phyloP scores from a whole-genome alignment of 2,329 filamentous ascomycete genomes.

The Sphaerulina musiva region DNA sequence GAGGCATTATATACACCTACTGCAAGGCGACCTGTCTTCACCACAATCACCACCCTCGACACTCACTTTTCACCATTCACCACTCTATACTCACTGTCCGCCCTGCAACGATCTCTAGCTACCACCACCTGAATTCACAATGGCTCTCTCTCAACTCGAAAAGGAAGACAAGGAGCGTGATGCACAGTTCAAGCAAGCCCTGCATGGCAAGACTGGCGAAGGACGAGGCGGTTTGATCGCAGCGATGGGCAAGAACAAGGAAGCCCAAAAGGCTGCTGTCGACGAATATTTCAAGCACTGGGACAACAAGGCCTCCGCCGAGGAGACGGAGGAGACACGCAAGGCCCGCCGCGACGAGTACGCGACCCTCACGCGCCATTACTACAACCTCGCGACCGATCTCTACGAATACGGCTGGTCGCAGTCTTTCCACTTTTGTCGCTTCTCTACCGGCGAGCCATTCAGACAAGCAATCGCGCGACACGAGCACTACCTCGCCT shows the following conservation, averaged over 20 bases:
- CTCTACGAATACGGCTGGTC: slow-evolving; percentile 82
- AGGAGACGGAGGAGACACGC: slow-evolving; percentile 76
- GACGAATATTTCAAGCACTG: slow-evolving; percentile 96
- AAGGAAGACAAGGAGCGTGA: slow-evolving; percentile 35
- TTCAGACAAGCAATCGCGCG: slow-evolving; percentile 90
- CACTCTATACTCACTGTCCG: slow-evolving; percentile 1
- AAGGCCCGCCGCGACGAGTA: slow-evolving; percentile 77
- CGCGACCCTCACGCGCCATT: slow-evolving; percentile 88
- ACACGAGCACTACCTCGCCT: slow-evolving; percentile 95
- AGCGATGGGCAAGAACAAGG: slow-evolving; percentile 76
- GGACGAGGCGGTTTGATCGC: slow-evolving; percentile 75
- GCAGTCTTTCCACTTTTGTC: slow-evolving; percentile 95
- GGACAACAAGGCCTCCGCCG: slow-evolving; percentile 72
- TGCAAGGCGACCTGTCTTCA: neutral
- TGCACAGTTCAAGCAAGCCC: slow-evolving; percentile 79
- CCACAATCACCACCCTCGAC: neutral
- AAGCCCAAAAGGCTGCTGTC: slow-evolving; percentile 71
- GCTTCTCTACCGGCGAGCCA: slow-evolving; percentile 76
- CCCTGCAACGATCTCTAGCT: slow-evolving; percentile 14
- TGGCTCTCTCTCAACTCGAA: slow-evolving; percentile 36
- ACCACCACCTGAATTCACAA: slow-evolving; percentile 40
- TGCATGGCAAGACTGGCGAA: slow-evolving; percentile 64
- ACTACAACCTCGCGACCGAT: slow-evolving; percentile 36
- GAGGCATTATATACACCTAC: slow-evolving; percentile 1
- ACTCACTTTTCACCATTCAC: neutral